Evolutionary conservation across 495 filamentous ascomycete species (phyloP).

Genomic region (Viridothelium virens): DNA sequence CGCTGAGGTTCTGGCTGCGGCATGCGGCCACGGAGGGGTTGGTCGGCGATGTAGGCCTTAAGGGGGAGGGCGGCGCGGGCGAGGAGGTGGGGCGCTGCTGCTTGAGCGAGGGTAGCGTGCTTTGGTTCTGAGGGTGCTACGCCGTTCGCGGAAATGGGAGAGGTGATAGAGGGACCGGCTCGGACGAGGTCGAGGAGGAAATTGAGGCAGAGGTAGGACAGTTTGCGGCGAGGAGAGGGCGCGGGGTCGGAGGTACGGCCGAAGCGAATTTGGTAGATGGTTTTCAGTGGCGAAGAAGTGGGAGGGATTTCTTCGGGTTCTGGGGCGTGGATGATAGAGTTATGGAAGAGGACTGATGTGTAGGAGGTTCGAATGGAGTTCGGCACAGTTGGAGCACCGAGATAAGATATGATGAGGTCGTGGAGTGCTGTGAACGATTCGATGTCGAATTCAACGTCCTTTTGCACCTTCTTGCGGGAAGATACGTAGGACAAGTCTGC

Average conservation of each 20-base stretch:
- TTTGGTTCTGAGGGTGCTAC: conserved; percentile 22
- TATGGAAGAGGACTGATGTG: conserved; percentile 67
- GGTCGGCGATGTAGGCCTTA: conserved; percentile 79
- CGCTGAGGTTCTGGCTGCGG: conserved; percentile 79
- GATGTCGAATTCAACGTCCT: conserved; percentile 74
- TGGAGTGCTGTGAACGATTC: conserved; percentile 59
- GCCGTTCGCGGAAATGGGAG: background rate
- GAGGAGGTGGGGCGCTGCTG: conserved; percentile 75
- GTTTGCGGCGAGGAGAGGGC: conserved; percentile 56
- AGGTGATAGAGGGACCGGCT: conserved; percentile 32
- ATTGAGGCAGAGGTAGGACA: conserved; percentile 73
- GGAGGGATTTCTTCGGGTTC: conserved; percentile 51
- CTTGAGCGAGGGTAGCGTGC: conserved; percentile 58
- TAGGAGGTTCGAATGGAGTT: conserved; percentile 64
- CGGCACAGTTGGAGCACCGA: conserved; percentile 57
- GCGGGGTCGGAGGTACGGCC: conserved; percentile 65
- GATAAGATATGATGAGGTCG: conserved; percentile 61
- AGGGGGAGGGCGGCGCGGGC: conserved; percentile 71
- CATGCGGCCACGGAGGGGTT: conserved; percentile 84
- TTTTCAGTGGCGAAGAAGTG: conserved; percentile 45
- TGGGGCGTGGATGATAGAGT: conserved; percentile 70
- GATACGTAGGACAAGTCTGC: conserved; percentile 46
- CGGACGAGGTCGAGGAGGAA: conserved; percentile 63
- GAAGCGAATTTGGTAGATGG: conserved; percentile 56
- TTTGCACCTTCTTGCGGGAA: conserved; percentile 38